Evolutionary conservation across 306 rosid genomes (phyloP).

Genomic region (Malus asiatica): DNA sequence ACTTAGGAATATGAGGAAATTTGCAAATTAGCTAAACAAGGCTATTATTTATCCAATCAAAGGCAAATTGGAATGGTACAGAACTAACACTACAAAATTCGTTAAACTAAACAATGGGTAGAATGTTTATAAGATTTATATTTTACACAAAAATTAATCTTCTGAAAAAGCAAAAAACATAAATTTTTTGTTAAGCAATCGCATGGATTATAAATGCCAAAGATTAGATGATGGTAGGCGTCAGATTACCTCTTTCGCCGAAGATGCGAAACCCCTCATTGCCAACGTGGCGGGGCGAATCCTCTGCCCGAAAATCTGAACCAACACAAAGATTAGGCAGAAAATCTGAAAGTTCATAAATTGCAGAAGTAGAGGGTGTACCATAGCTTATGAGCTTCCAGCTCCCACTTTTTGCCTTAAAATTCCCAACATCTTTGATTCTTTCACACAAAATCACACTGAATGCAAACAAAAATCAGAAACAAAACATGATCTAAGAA

Average conservation of each 20-base stretch:
- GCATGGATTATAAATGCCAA: too few species aligned
- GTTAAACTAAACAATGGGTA: too few species aligned
- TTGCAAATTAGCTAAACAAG: too few species aligned
- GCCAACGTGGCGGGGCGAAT: slow-evolving; percentile 52
- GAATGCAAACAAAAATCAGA: background rate
- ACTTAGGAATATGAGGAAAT: too few species aligned
- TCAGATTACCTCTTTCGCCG: slow-evolving; percentile 55
- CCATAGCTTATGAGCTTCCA: slow-evolving; percentile 36
- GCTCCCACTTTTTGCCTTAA: slow-evolving; percentile 47
- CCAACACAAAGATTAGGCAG: background rate
- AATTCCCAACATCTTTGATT: slow-evolving; percentile 56
- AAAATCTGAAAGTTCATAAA: background rate
- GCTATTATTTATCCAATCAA: too few species aligned
- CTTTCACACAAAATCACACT: slow-evolving; percentile 10
- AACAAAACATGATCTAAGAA: background rate
- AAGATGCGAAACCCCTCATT: slow-evolving; percentile 50
- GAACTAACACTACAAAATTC: too few species aligned
- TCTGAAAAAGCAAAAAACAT: too few species aligned
- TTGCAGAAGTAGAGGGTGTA: background rate
- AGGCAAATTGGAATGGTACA: too few species aligned
- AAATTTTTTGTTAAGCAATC: too few species aligned
- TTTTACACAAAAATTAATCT: background rate
- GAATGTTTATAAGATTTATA: background rate
- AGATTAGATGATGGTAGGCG: too few species aligned
- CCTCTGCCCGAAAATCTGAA: slow-evolving; percentile 11